These are phyloP conservation scores for Alternaria dauci DNA, from an alignment of 2,329 filamentous ascomycete species.

Conservation along the genomic window DNA sequence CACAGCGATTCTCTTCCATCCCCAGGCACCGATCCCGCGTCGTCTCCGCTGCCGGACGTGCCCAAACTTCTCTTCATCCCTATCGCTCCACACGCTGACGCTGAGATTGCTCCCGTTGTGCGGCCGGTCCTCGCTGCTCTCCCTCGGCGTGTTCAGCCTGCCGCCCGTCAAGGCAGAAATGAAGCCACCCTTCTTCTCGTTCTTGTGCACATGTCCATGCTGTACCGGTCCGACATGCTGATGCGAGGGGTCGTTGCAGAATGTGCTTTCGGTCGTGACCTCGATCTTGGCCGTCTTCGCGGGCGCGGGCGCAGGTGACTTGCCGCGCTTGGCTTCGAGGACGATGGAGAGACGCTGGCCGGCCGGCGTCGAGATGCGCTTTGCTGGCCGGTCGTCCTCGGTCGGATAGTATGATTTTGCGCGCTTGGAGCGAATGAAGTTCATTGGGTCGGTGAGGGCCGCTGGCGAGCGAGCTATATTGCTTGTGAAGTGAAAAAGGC, in stretches of 20 bases:
- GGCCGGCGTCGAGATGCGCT: conserved; percentile 54
- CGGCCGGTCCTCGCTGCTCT: conserved; percentile 38
- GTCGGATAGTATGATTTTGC: conserved; percentile 34
- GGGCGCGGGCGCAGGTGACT: conserved; percentile 22
- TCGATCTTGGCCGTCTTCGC: conserved; percentile 31
- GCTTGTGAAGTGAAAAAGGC: neutral
- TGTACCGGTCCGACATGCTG: conserved; percentile 33
- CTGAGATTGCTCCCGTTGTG: conserved; percentile 42
- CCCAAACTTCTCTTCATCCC: conserved; percentile 44
- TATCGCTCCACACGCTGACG: conserved; percentile 50
- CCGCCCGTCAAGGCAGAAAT: conserved; percentile 32
- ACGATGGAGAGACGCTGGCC: conserved; percentile 54
- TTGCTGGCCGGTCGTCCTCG: conserved; percentile 44
- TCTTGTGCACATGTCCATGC: conserved; percentile 28
- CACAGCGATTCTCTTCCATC: conserved; percentile 52
- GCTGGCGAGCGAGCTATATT: neutral
- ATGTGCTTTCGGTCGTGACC: conserved; percentile 40
- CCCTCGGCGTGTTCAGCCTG: conserved; percentile 39
- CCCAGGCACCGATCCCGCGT: conserved; percentile 38
- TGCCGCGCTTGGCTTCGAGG: conserved; percentile 42
- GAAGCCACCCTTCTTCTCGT: conserved; percentile 27
- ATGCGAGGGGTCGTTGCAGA: conserved; percentile 39
- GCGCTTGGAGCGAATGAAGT: conserved; percentile 35
- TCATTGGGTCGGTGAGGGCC: conserved; percentile 27
- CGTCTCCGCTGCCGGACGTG: conserved; percentile 36